Evolutionary conservation across 78 protist genomes (phyloP).

Genomic region (Isochrysis galbana): DNA sequence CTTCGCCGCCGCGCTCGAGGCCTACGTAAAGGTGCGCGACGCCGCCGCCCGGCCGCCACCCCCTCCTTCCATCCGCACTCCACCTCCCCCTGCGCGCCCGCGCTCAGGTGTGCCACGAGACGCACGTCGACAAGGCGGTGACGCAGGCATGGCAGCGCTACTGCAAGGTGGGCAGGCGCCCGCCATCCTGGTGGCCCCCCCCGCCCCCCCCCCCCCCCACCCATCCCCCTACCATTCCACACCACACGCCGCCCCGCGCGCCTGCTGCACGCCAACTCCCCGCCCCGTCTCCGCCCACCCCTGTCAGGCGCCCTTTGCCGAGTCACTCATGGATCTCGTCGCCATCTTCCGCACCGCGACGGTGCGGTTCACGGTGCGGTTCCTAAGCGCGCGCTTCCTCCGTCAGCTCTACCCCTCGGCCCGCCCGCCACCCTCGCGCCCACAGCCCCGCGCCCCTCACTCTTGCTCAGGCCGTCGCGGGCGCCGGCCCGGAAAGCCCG

Average conservation of each 20-base stretch:
- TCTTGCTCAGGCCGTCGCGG: neutral
- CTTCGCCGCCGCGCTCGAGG: neutral
- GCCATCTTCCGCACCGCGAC: neutral
- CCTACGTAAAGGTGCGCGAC: neutral
- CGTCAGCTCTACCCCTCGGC: neutral
- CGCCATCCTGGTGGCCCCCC: too few species aligned
- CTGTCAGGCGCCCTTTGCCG: neutral
- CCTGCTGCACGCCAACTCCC: too few species aligned
- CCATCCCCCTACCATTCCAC: too few species aligned
- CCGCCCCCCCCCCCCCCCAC: too few species aligned
- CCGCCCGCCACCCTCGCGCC: neutral
- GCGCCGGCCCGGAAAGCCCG: neutral
- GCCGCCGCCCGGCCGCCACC: neutral
- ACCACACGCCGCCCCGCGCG: too few species aligned
- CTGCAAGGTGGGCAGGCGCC: too few species aligned
- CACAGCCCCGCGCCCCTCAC: neutral
- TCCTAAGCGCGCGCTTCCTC: neutral
- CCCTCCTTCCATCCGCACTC: neutral
- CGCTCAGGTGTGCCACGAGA: neutral
- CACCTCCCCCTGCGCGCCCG: neutral
- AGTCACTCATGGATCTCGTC: conserved; percentile 8
- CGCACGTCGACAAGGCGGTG: neutral
- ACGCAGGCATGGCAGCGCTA: neutral
- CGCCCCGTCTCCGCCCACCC: too few species aligned
- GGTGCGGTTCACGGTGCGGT: neutral